phyloP scores from a whole-genome alignment of 108 stramenopile species.

The Schizochytrium sp. region DNA sequence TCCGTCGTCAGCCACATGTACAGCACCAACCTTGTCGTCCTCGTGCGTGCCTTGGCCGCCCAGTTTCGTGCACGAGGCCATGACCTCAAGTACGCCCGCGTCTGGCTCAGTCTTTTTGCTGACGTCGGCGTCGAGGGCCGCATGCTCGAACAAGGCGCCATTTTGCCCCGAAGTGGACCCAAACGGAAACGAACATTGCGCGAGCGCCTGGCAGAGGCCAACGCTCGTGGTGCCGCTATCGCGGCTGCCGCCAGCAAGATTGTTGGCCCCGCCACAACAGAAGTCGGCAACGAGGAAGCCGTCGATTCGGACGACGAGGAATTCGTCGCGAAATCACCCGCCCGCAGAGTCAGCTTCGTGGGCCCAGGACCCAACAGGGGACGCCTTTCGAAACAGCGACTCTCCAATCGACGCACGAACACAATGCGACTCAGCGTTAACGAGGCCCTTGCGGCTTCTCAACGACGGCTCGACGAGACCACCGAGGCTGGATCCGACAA shows the following conservation, averaged over 20 bases:
- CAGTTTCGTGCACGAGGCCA: not conserved
- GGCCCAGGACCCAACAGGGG: no score
- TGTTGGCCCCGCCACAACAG: not conserved
- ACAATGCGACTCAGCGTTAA: not conserved
- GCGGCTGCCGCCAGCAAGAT: not conserved
- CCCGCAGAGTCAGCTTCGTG: no score
- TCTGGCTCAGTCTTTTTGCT: not conserved
- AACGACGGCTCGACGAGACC: not conserved
- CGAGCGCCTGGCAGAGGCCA: not conserved
- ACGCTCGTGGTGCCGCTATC: not conserved
- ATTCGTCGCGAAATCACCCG: no score
- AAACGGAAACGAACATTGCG: not conserved
- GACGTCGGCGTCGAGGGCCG: not conserved
- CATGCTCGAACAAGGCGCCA: not conserved
- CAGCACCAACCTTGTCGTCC: not conserved
- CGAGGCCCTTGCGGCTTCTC: not conserved
- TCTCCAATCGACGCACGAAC: not conserved
- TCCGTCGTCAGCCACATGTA: not conserved
- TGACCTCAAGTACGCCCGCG: not conserved
- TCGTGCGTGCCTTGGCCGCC: not conserved
- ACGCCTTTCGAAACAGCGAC: not conserved
- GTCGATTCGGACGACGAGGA: not conserved
- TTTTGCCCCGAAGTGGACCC: not conserved
- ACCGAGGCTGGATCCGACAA: not conserved
- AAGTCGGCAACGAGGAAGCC: not conserved